Conservation (phyloP, 208 protist species). For the Vickermania spadyakhi region DNA sequence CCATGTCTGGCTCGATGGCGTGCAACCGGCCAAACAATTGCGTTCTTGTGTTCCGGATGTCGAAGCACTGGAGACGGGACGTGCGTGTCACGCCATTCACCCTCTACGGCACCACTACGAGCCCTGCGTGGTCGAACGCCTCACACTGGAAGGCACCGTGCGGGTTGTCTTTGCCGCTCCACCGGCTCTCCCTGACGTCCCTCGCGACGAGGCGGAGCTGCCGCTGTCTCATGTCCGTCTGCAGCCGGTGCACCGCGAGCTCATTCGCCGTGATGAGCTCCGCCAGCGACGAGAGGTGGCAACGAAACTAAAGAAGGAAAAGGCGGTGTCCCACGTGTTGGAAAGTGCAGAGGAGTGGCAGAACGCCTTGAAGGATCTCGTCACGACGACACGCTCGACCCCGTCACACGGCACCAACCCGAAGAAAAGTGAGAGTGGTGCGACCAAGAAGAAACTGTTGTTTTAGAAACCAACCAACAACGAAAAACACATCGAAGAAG, state of each 20-base stretch:
- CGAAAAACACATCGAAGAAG: background rate
- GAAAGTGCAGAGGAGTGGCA: constrained; percentile 73
- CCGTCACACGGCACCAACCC: background rate
- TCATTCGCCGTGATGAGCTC: constrained; percentile 41
- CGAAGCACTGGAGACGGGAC: constrained; percentile 25
- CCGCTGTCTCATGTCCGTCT: constrained; percentile 57
- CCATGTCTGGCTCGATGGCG: constrained; percentile 44
- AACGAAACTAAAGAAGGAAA: constrained; percentile 33
- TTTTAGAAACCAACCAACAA: background rate
- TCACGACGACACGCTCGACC: constrained; percentile 16
- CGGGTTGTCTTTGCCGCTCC: constrained; percentile 24
- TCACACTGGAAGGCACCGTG: constrained; percentile 59
- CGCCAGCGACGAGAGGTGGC: constrained; percentile 27
- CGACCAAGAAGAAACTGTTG: background rate
- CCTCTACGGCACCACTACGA: constrained; percentile 28
- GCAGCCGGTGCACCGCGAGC: constrained; percentile 39
- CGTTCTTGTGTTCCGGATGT: constrained; percentile 34
- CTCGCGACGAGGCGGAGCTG: constrained; percentile 11
- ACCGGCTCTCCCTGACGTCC: background rate
- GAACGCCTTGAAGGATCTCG: constrained; percentile 40
- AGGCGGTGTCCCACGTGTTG: constrained; percentile 26
- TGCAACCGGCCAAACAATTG: constrained; percentile 15
- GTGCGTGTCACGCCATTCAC: constrained; percentile 59
- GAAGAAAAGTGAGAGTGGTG: background rate
- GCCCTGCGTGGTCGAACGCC: constrained; percentile 37